Percentiles rank a stretch among this genome's conserved stretches.
These are phyloP conservation scores for Deinandra increscens DNA, from an alignment of 129 eudicot species.

Conservation along the genomic window DNA sequence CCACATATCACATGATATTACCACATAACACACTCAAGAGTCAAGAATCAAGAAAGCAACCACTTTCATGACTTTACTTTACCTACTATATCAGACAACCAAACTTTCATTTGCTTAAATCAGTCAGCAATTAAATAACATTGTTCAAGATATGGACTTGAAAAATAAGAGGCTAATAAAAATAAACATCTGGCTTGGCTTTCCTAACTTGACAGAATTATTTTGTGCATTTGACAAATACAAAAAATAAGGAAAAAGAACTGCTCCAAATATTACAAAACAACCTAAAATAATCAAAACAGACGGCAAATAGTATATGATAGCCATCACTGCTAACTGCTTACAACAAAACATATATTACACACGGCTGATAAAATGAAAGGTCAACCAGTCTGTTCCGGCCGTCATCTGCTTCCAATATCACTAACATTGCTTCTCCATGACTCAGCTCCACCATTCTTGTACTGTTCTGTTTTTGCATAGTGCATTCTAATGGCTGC, in stretches of 20 bases:
- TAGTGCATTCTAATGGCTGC: constrained; percentile 86
- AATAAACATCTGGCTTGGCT: constrained; percentile 18
- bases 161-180: background rate
- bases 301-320: constrained; percentile 21
- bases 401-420: constrained; percentile 55
- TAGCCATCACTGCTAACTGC: constrained; percentile 28
- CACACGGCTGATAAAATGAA: constrained; percentile 13
- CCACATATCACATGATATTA: too few species aligned
- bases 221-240: constrained; percentile 34
- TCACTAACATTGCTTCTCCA: constrained; percentile 53
- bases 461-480: constrained; percentile 54
- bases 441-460: constrained; percentile 43
- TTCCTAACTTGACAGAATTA: constrained; percentile 26
- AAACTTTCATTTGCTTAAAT: background rate
- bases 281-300: constrained; percentile 24
- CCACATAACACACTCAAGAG: too few species aligned
- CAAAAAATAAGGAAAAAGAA: constrained; percentile 18
- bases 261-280: constrained; percentile 33
- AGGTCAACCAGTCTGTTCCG: background rate
- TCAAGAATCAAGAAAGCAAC: too few species aligned
- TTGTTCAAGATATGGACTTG: background rate
- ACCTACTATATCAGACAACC: background rate
- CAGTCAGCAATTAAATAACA: background rate
- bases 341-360: constrained; percentile 27
- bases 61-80: background rate